These are phyloP conservation scores for Fraxinus latifolia DNA, from an alignment of 305 asterid species.

Conservation along the genomic window DNA sequence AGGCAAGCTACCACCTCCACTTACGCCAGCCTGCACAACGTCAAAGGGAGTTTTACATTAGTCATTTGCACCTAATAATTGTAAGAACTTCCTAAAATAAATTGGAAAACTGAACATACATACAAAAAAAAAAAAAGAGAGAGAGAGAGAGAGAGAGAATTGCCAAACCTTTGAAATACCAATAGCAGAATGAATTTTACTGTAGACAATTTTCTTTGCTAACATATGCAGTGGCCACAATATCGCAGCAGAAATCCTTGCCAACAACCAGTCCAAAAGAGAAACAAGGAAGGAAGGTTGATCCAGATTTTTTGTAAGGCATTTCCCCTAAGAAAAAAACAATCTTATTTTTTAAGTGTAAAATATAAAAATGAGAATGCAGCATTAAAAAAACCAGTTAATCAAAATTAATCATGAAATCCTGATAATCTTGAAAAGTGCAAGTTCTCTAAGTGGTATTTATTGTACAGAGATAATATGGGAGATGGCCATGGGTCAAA, in stretches of 20 bases:
- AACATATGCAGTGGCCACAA: conserved; percentile 73
- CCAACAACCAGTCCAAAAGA: conserved; percentile 65
- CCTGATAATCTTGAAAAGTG: neutral
- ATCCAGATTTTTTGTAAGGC: conserved; percentile 56
- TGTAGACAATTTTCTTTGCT: conserved; percentile 76
- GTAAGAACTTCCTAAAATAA: neutral
- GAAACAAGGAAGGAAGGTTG: conserved; percentile 67
- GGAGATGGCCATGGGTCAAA: neutral
- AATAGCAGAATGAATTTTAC: conserved; percentile 69
- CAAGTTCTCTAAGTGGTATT: neutral
- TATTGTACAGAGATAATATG: neutral
- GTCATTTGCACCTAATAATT: neutral
- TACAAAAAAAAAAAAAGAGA: neutral
- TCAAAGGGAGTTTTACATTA: conserved; percentile 14
- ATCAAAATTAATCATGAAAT: neutral
- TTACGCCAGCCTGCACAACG: conserved; percentile 66
- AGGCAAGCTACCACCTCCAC: conserved; percentile 98
- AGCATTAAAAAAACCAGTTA: neutral
- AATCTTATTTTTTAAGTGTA: conserved; percentile 21
- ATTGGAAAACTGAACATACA: conserved; percentile 8
- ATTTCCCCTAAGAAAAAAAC: conserved; percentile 64
- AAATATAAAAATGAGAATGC: conserved; percentile 16
- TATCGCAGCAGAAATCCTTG: conserved; percentile 55
- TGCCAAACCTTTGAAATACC: conserved; percentile 83
- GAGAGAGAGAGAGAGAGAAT: too few species aligned